Evolutionary conservation across 805 yeast species (phyloP), one percentile per base, ranked within the genome.

Genomic region (Suhomyces kilbournensis): DNA sequence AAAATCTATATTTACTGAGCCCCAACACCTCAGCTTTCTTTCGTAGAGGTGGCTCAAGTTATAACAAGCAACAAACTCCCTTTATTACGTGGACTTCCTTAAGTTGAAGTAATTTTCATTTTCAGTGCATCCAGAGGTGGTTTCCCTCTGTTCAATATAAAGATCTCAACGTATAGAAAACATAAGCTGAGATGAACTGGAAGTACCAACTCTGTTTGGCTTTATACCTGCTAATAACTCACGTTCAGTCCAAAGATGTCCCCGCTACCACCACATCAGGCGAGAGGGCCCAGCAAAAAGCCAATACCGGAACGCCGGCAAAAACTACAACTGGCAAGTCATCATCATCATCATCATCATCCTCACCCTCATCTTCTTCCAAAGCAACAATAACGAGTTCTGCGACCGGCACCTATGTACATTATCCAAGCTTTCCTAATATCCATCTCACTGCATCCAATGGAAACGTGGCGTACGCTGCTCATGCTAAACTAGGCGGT

Each of bases 381-480:
- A 6, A 35, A 12, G 17, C 20, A 35, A 15, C 40, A 17, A 38
- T 19, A 19, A 38, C 23, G 10, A 38, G 22, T 19, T 8, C n/a
- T 38, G 40, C 17, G 17, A 35, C 12, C 19, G n/a, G n/a, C 14
- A 12, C 32, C 32, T 28, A 10, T 10, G 32, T 12, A 28, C 9
- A 22, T 23, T 17, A 14, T 14, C 30, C 45, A 20, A 42, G 20
- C 19, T 10, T 46, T 22, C 48, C 48, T 7, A 46, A 23, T 12
- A 46, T 46, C 14, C 51, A 56, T 19, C 54, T 64, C 15, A 54
- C 62, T 1, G 47, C 60, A 22, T 55, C 60, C 2, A 20, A 45
- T 8, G 56, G 51, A n/a, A 62, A 56, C 22, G 30, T 45, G 8
- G 61, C 55, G 50, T 66, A 60, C 47, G 58, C 60, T 45, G 57